phyloP scores from a whole-genome alignment of 768 basidiomycete genomes.

The Lactifluus piperatus region DNA sequence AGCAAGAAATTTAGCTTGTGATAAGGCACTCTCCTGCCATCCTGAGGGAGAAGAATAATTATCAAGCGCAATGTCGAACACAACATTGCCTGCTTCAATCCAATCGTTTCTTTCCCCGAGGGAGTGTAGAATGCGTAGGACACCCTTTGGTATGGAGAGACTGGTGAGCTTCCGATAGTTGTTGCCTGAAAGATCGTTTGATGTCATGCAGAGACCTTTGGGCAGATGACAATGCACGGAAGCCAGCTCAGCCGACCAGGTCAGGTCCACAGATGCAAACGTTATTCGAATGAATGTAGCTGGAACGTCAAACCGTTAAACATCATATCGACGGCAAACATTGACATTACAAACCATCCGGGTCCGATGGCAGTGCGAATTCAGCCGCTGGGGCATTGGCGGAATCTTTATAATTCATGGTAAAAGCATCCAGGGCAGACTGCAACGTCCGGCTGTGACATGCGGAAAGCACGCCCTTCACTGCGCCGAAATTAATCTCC shows the following conservation, averaged over 20 bases:
- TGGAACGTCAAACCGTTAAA: slow-evolving; percentile 26
- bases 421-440: slow-evolving; percentile 49
- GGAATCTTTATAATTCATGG: slow-evolving; percentile 61
- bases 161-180: slow-evolving; percentile 57
- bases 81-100: slow-evolving; percentile 54
- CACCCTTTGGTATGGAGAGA: slow-evolving; percentile 44
- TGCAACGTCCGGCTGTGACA: slow-evolving; percentile 42
- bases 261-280: slow-evolving; percentile 44
- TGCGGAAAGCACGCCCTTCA: slow-evolving; percentile 50
- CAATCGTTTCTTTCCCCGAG: slow-evolving; percentile 39
- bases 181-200: slow-evolving; percentile 67
- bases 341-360: slow-evolving; percentile 56
- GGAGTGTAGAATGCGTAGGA: slow-evolving; percentile 42
- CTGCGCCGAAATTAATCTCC: slow-evolving; percentile 69
- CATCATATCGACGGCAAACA: not conserved
- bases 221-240: slow-evolving; percentile 49
- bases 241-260: slow-evolving; percentile 44
- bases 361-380: slow-evolving; percentile 52
- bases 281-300: slow-evolving; percentile 80
- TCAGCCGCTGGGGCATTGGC: slow-evolving; percentile 75
- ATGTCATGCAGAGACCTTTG: slow-evolving; percentile 53
- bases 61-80: slow-evolving; percentile 53
- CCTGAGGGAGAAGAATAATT: slow-evolving; percentile 56
- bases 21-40: slow-evolving; percentile 39
- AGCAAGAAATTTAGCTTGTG: slow-evolving; percentile 58